Percentiles rank a stretch among this genome's conserved stretches.
phyloP scores from a whole-genome alignment of 2,329 filamentous ascomycete species.

The Reticulascus tulasneorum region DNA sequence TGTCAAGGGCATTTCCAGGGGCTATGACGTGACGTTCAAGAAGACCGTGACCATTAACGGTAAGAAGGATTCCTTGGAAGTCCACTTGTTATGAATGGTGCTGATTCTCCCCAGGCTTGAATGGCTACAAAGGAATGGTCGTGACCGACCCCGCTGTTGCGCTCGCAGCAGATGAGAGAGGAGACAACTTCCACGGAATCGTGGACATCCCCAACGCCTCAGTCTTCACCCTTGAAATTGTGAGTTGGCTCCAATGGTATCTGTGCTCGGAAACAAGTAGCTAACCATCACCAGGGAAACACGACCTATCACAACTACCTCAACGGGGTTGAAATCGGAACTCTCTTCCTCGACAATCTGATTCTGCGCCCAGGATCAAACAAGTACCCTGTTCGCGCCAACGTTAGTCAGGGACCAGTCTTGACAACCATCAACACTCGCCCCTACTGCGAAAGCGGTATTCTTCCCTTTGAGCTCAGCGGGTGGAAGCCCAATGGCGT shows the following conservation, averaged over 20 bases:
- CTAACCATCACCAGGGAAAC: conserved; percentile 46
- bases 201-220: conserved; percentile 62
- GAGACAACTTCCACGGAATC: conserved; percentile 58
- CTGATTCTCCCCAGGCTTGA: conserved; percentile 33
- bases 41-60: conserved; percentile 49
- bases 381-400: conserved; percentile 49
- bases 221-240: conserved; percentile 59
- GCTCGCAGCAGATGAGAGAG: conserved; percentile 32
- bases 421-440: conserved; percentile 35
- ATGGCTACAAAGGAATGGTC: conserved; percentile 51
- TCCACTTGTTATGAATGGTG: not conserved
- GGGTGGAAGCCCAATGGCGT: conserved; percentile 54
- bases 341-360: conserved; percentile 54
- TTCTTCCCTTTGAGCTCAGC: conserved; percentile 51
- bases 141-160: conserved; percentile 48
- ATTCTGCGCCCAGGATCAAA: conserved; percentile 57
- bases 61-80: conserved; percentile 6
- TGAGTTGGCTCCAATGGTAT: conserved; percentile 32
- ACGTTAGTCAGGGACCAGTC: conserved; percentile 46
- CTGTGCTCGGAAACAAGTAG: not conserved
- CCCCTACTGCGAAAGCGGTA: conserved; percentile 50
- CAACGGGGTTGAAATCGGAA: conserved; percentile 48
- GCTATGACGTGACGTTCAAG: conserved; percentile 50
- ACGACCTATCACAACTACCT: conserved; percentile 57
- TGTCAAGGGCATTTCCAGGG: conserved; percentile 43